phyloP scores from a whole-genome alignment of 2,329 filamentous ascomycete genomes.

The Botryotinia globosa region DNA sequence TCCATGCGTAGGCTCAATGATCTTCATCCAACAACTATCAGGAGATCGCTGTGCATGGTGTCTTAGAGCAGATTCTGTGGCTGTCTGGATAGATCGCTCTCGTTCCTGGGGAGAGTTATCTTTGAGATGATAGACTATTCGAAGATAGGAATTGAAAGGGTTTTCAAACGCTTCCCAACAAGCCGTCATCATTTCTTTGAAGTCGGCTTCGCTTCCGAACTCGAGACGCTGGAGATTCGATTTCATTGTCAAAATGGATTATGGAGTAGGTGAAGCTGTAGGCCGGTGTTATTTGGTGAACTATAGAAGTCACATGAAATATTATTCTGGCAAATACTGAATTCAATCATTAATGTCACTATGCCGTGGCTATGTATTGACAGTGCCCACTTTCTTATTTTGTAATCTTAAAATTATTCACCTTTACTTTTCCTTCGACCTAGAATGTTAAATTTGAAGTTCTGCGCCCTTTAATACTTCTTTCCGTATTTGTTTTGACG shows the following conservation, averaged over 20 bases:
- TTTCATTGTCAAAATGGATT: background rate
- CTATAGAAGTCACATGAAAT: background rate
- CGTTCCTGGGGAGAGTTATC: background rate
- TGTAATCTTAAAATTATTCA: background rate
- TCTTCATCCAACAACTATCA: constrained; percentile 12
- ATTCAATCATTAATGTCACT: background rate
- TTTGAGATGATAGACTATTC: background rate
- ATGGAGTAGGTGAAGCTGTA: background rate
- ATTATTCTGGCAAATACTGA: background rate
- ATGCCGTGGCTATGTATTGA: background rate
- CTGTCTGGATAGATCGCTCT: background rate
- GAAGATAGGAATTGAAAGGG: background rate
- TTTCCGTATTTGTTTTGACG: background rate
- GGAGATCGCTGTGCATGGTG: background rate
- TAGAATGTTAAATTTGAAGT: background rate
- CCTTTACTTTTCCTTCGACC: background rate
- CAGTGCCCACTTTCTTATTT: background rate
- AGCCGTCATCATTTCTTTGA: background rate
- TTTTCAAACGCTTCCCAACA: background rate
- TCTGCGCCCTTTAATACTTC: background rate
- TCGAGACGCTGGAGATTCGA: background rate
- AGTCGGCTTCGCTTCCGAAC: background rate
- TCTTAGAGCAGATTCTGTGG: background rate
- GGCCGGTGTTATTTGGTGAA: background rate
- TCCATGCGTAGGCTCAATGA: background rate